phyloP scores from a whole-genome alignment of 495 filamentous ascomycete genomes.

The Trichoderma virens region DNA sequence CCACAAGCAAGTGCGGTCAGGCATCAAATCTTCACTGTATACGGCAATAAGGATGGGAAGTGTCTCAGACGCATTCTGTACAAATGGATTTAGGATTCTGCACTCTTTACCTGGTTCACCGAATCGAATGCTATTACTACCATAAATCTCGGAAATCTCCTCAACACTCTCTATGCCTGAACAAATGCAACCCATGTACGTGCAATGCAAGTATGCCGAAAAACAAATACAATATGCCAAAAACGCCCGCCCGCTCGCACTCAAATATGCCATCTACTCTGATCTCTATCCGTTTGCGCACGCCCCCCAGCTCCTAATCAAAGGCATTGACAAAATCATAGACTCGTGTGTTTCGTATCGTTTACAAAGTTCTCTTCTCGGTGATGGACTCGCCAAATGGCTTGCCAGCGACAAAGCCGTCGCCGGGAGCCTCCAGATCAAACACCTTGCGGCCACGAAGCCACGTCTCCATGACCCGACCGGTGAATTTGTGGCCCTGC shows the following conservation, averaged over 20 bases:
- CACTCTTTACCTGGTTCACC: background rate
- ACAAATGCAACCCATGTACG: background rate
- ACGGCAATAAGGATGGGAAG: background rate
- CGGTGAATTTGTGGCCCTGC: slow-evolving; percentile 71
- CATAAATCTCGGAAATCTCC: background rate
- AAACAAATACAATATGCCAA: background rate
- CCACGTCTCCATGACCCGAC: slow-evolving; percentile 86
- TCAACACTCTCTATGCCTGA: background rate
- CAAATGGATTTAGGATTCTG: background rate
- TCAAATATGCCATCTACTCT: background rate
- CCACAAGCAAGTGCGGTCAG: background rate
- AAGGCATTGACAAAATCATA: background rate
- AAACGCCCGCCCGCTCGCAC: background rate
- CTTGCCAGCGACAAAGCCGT: slow-evolving; percentile 29
- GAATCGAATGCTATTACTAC: background rate
- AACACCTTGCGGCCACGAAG: slow-evolving; percentile 72
- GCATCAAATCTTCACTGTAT: background rate
- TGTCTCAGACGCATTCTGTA: background rate
- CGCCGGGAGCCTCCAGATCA: slow-evolving; percentile 34
- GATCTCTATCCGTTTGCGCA: background rate
- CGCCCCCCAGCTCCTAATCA: background rate
- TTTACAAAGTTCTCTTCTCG: slow-evolving; percentile 29
- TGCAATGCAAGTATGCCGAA: background rate
- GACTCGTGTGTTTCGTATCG: background rate
- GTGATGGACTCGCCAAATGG: slow-evolving; percentile 36